These are phyloP conservation scores for Mycosphaerella arachidis DNA, from an alignment of 2,329 filamentous ascomycete species.

Conservation along the genomic window DNA sequence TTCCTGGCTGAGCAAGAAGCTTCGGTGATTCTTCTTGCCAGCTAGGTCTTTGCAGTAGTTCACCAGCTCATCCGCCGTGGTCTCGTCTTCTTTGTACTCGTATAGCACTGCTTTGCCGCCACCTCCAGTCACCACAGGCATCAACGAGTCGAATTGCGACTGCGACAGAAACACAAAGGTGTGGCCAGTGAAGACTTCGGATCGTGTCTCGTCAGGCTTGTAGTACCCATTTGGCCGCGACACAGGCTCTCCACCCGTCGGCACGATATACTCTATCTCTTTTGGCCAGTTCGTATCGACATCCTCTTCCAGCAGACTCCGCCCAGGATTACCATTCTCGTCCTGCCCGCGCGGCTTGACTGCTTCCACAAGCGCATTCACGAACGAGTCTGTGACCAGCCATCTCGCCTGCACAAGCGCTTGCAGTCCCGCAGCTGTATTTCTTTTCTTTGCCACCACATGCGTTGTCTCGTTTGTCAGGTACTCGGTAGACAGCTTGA, in stretches of 20 bases:
- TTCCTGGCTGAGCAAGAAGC: slow-evolving; percentile 29
- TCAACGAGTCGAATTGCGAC: slow-evolving; percentile 69
- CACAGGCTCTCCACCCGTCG: slow-evolving; percentile 69
- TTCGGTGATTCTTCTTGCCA: slow-evolving; percentile 61
- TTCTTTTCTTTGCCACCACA: slow-evolving; percentile 82
- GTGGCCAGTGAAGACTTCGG: slow-evolving; percentile 75
- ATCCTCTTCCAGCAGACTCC: slow-evolving; percentile 63
- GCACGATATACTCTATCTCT: slow-evolving; percentile 66
- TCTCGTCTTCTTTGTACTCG: slow-evolving; percentile 57
- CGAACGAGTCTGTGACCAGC: slow-evolving; percentile 69
- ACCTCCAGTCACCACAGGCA: slow-evolving; percentile 70
- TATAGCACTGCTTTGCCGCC: slow-evolving; percentile 75
- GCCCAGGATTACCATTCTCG: slow-evolving; percentile 20
- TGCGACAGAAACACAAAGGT: slow-evolving; percentile 82
- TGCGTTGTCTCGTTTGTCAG: slow-evolving; percentile 70
- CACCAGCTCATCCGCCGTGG: slow-evolving; percentile 64
- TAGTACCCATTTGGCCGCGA: slow-evolving; percentile 60
- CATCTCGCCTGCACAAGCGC: slow-evolving; percentile 76
- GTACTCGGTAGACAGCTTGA: slow-evolving; percentile 77
- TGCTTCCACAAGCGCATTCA: slow-evolving; percentile 65
- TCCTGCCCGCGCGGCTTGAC: slow-evolving; percentile 38
- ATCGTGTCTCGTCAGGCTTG: slow-evolving; percentile 61
- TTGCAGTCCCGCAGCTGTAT: slow-evolving; percentile 80
- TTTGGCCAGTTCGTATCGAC: slow-evolving; percentile 78
- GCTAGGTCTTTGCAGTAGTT: slow-evolving; percentile 69